Evolutionary conservation across 306 rosid species (phyloP).

Genomic region (Quercus wislizeni): DNA sequence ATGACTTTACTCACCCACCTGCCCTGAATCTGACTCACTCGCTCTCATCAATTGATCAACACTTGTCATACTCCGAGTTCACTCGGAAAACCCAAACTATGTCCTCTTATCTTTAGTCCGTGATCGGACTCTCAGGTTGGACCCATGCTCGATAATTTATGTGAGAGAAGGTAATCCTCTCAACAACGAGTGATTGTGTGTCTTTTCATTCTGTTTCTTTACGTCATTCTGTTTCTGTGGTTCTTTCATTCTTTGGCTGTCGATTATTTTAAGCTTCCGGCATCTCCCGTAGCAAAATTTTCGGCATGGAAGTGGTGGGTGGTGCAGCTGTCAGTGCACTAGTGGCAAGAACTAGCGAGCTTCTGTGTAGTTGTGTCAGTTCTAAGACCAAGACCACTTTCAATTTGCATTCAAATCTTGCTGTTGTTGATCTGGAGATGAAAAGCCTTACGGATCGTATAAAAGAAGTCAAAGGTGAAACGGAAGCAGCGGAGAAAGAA

Average conservation of each 20-base stretch:
- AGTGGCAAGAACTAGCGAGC: background rate
- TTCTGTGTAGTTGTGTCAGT: background rate
- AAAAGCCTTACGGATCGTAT: background rate
- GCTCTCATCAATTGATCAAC: no score
- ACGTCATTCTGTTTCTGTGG: no score
- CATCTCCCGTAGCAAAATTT: background rate
- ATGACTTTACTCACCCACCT: no score
- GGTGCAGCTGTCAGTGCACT: background rate
- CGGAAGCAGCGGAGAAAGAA: background rate
- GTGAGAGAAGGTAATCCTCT: no score
- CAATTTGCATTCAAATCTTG: constrained; percentile 2
- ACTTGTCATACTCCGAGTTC: no score
- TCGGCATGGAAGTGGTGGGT: constrained; percentile 1
- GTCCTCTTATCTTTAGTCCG: no score
- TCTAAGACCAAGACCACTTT: background rate
- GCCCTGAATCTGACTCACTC: no score
- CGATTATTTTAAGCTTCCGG: background rate
- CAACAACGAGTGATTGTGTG: no score
- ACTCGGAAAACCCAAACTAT: no score
- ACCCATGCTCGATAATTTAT: no score
- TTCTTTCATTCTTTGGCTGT: background rate
- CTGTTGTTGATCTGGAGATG: background rate
- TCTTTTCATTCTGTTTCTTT: no score
- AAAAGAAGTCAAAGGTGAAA: background rate
- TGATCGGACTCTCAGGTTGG: no score